These are phyloP conservation scores for Populus tomentosa DNA, from an alignment of 441 rosid genomes.

Conservation along the genomic window DNA sequence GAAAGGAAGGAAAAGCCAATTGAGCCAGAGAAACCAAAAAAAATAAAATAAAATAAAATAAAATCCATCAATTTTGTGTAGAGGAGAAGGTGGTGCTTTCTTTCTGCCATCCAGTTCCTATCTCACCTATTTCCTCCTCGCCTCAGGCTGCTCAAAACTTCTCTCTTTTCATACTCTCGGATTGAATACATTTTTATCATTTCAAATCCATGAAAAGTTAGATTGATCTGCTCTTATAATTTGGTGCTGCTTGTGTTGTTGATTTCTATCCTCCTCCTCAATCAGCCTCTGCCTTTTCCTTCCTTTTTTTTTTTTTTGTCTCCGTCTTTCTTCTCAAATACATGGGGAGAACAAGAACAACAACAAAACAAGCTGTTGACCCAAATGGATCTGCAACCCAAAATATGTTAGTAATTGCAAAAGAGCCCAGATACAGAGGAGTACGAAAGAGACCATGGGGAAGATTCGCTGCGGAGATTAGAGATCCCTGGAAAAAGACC, in stretches of 20 bases:
- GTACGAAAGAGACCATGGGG: conserved; percentile 85
- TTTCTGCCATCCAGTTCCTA: conserved; percentile 25
- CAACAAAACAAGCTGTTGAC: conserved; percentile 29
- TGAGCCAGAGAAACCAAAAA: conserved; percentile 22
- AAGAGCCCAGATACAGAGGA: conserved; percentile 67
- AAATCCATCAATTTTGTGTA: conserved; percentile 4
- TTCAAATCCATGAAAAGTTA: background rate
- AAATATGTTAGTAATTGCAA: conserved; percentile 7
- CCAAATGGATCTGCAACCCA: conserved; percentile 32
- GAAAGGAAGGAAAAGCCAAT: conserved; percentile 24
- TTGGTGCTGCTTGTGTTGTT: background rate
- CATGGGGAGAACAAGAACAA: conserved; percentile 57
- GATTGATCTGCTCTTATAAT: background rate
- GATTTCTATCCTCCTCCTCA: conserved; percentile 5
- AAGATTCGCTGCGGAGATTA: conserved; percentile 85
- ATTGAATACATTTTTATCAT: background rate
- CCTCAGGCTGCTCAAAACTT: background rate
- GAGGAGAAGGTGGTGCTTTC: conserved; percentile 22
- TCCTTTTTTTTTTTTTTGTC: background rate
- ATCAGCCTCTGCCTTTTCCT: conserved; percentile 12
- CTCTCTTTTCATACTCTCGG: background rate
- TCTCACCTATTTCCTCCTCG: background rate
- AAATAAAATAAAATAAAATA: too few species aligned
- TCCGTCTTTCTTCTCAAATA: background rate
- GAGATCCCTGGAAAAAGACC: conserved; percentile 76